Evolutionary conservation across 495 filamentous ascomycete species (phyloP).

Genomic region (Trichoderma orchidacearum): DNA sequence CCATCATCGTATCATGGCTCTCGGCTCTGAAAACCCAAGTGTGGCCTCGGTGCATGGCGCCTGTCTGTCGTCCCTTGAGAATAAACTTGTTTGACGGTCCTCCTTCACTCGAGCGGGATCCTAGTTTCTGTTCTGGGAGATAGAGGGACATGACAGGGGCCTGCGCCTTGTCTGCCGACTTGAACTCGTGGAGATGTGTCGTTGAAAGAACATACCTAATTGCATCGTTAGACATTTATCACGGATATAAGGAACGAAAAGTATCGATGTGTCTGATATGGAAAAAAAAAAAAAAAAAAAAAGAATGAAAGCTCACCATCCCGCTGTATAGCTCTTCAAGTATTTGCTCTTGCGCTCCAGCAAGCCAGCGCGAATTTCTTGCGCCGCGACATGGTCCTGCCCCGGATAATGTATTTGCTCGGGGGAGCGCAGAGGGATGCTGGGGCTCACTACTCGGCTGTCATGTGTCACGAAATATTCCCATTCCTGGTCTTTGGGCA

Average conservation of each 20-base stretch:
- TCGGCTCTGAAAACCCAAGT: constrained; percentile 97
- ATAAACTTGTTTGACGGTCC: constrained; percentile 96
- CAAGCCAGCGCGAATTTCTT: constrained; percentile 78
- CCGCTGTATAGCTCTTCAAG: constrained; percentile 91
- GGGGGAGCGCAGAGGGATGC: constrained; percentile 58
- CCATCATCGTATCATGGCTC: constrained; percentile 90
- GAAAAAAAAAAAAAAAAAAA: no score
- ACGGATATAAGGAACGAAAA: no score
- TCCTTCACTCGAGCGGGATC: constrained; percentile 72
- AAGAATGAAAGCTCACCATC: constrained; percentile 52
- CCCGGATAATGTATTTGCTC: constrained; percentile 92
- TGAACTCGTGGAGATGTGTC: constrained; percentile 96
- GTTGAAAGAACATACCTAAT: constrained; percentile 87
- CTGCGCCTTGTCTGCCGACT: constrained; percentile 57
- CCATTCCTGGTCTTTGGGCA: constrained; percentile 92
- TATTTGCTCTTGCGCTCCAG: constrained; percentile 98
- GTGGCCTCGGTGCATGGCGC: constrained; percentile 85
- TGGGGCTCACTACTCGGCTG: constrained; percentile 78
- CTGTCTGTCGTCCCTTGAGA: constrained; percentile 89
- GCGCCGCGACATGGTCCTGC: constrained; percentile 71
- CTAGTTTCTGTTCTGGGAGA: constrained; percentile 87
- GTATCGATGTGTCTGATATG: constrained; percentile 1
- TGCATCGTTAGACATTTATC: no score
- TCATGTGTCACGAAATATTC: constrained; percentile 67
- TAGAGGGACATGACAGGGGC: constrained; percentile 89